Percentiles rank a stretch among this genome's conserved stretches.
Evolutionary conservation across 2,329 filamentous ascomycete genomes (phyloP).

Genomic region (Sclerotinia borealis): DNA sequence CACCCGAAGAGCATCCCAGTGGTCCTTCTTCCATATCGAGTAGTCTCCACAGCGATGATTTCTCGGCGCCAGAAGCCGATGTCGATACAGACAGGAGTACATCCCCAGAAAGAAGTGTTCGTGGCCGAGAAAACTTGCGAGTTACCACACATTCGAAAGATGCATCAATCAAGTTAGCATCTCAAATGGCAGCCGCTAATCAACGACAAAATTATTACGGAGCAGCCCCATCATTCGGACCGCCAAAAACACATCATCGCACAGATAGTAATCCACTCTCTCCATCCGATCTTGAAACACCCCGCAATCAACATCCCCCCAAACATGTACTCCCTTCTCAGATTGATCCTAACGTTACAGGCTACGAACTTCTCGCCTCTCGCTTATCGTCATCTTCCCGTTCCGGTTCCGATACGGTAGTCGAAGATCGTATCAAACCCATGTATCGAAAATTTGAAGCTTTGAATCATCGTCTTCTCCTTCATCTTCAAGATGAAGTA

Average conservation of each 20-base stretch:
- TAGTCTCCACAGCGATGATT: slow-evolving; percentile 33
- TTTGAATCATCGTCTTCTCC: slow-evolving; percentile 73
- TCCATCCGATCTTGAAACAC: slow-evolving; percentile 31
- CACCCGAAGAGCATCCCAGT: slow-evolving; percentile 29
- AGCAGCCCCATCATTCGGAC: slow-evolving; percentile 24
- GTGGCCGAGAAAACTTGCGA: slow-evolving; percentile 25
- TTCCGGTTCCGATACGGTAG: slow-evolving; percentile 18
- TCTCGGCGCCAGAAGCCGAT: slow-evolving; percentile 32
- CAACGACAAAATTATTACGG: slow-evolving; percentile 27
- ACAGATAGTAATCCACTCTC: slow-evolving; percentile 24
- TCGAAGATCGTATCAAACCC: slow-evolving; percentile 38
- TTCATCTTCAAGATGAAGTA: slow-evolving; percentile 83
- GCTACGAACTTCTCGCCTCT: slow-evolving; percentile 58
- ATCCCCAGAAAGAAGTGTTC: slow-evolving; percentile 39
- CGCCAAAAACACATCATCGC: slow-evolving; percentile 38
- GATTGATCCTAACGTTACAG: slow-evolving; percentile 43
- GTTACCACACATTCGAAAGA: slow-evolving; percentile 17
- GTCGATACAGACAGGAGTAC: slow-evolving; percentile 41
- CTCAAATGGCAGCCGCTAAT: slow-evolving; percentile 30
- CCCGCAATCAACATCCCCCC: slow-evolving; percentile 15
- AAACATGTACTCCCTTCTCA: slow-evolving; percentile 32
- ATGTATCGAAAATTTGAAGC: slow-evolving; percentile 79
- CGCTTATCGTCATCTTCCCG: slow-evolving; percentile 38
- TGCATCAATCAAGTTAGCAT: slow-evolving; percentile 28
- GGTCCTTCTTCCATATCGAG: slow-evolving; percentile 31